A percentile compares a stretch with the other conserved stretches of the same genome.
phyloP scores from a whole-genome alignment of 305 asterid genomes.

The Plantago lanceolata region DNA sequence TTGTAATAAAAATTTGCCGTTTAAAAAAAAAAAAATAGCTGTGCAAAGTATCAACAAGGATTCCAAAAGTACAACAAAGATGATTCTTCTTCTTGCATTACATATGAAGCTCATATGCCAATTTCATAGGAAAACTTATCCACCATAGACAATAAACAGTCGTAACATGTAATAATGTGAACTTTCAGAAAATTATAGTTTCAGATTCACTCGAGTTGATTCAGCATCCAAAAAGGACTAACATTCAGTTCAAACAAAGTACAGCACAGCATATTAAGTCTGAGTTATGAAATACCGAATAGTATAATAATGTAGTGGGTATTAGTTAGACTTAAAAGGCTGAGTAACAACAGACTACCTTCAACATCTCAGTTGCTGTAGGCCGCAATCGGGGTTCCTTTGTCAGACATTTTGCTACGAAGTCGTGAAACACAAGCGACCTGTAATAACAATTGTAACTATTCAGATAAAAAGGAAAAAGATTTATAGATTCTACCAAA shows the following conservation, averaged over 20 bases:
- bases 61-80: not conserved
- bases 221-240: not conserved
- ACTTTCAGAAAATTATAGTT: not conserved
- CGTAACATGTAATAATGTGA: not conserved
- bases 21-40: too few relatives aligned
- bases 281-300: conserved; percentile 1
- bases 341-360: conserved; percentile 45
- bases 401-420: conserved; percentile 92
- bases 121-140: not conserved
- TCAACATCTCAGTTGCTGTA: conserved; percentile 90
- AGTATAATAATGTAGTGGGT: conserved; percentile 18
- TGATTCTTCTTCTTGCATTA: not conserved
- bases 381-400: conserved; percentile 96
- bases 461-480: conserved; percentile 16
- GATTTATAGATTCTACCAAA: conserved; percentile 16
- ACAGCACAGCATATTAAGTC: conserved; percentile 18
- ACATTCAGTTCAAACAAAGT: conserved; percentile 13
- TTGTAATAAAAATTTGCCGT: too few relatives aligned
- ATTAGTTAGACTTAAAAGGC: conserved; percentile 8
- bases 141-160: not conserved
- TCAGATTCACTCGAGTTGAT: not conserved
- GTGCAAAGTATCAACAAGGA: not conserved
- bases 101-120: not conserved
- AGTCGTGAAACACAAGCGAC: conserved; percentile 97
- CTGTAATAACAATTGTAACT: conserved; percentile 36